A percentile compares a stretch with the other conserved stretches of the same genome.
phyloP scores from a whole-genome alignment of 495 filamentous ascomycete species.

The Daldinia loculata region DNA sequence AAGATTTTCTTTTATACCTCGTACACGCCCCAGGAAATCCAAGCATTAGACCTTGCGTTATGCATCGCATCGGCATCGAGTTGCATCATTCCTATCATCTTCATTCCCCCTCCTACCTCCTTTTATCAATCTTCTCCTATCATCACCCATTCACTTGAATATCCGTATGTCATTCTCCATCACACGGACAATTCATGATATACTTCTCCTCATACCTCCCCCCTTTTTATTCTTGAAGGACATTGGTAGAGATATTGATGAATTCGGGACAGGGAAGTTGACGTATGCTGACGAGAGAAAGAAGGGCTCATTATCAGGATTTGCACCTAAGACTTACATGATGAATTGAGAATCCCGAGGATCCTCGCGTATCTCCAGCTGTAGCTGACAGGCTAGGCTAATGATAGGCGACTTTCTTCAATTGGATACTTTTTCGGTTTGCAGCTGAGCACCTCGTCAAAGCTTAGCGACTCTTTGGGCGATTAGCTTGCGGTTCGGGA shows the following conservation, averaged over 20 bases:
- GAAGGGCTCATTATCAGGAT: constrained; percentile 24
- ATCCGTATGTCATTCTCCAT: constrained; percentile 14
- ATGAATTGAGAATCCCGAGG: constrained; percentile 10
- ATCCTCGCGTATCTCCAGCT: constrained; percentile 12
- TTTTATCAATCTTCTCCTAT: constrained; percentile 11
- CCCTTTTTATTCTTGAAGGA: neutral
- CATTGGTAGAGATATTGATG: constrained; percentile 6
- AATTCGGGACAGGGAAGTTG: constrained; percentile 17
- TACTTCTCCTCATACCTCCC: neutral
- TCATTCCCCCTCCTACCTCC: neutral
- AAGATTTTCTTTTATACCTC: constrained; percentile 21
- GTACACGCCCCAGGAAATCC: neutral
- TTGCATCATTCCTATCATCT: constrained; percentile 23
- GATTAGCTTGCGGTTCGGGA: constrained; percentile 29
- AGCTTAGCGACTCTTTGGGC: constrained; percentile 11
- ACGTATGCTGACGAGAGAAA: constrained; percentile 34
- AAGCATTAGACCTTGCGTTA: constrained; percentile 29
- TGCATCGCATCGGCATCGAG: constrained; percentile 26
- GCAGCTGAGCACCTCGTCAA: constrained; percentile 19
- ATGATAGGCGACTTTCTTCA: constrained; percentile 15
- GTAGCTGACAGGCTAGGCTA: constrained; percentile 27
- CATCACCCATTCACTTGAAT: constrained; percentile 20
- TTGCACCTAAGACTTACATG: constrained; percentile 34
- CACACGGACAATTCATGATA: constrained; percentile 1
- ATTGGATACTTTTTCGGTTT: constrained; percentile 20